A percentile compares a stretch with the other conserved stretches of the same genome.
phyloP scores from a whole-genome alignment of 2,329 filamentous ascomycete genomes.

The Sporothrix phasma region DNA sequence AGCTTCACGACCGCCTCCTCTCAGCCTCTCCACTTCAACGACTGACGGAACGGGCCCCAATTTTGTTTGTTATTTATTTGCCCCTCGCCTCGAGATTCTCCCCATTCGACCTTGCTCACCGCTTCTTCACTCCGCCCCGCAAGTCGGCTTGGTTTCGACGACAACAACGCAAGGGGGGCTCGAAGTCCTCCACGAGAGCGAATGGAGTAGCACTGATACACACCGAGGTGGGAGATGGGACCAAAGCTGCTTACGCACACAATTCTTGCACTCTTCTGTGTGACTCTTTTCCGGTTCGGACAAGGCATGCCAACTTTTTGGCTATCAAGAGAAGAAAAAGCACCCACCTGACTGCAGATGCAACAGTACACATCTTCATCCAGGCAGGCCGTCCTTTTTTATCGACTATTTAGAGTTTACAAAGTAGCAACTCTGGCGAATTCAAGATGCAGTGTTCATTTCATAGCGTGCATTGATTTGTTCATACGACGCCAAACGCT shows the following conservation, averaged over 20 bases:
- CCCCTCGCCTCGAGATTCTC: background rate
- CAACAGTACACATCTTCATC: background rate
- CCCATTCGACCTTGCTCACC: background rate
- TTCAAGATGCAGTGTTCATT: too few relatives aligned
- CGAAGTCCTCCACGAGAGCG: background rate
- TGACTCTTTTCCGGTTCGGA: background rate
- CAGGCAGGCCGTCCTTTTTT: too few relatives aligned
- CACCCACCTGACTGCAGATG: background rate
- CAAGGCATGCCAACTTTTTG: background rate
- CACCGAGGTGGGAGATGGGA: background rate
- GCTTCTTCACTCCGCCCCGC: conserved; percentile 11
- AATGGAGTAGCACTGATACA: background rate
- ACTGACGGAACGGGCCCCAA: background rate
- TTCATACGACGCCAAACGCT: background rate
- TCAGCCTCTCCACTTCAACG: too few relatives aligned
- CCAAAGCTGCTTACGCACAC: background rate
- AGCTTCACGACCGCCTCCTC: too few relatives aligned
- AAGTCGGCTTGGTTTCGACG: background rate
- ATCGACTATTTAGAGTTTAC: too few relatives aligned
- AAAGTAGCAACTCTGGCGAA: too few relatives aligned
- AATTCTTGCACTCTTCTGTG: background rate
- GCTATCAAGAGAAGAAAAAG: background rate
- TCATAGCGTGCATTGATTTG: background rate
- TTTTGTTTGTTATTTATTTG: background rate
- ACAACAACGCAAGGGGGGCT: conserved; percentile 1